Conservation (phyloP, 2,329 filamentous ascomycete species). For the Tolypocladium ovalisporum region DNA sequence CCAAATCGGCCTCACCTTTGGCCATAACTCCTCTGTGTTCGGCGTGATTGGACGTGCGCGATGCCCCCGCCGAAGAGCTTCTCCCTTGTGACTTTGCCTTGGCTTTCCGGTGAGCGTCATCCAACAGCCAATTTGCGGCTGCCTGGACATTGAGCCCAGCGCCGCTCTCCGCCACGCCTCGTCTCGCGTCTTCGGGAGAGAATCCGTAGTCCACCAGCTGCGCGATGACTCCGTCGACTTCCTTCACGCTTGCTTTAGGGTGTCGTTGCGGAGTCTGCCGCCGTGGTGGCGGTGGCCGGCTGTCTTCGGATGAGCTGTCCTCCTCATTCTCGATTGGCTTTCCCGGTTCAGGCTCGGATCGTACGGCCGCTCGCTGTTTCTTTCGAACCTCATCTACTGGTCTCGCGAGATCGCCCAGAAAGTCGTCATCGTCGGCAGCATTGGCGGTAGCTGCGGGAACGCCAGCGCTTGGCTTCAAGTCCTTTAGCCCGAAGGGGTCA, state of each 20-base stretch:
- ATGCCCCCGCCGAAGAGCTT: slow-evolving; percentile 21
- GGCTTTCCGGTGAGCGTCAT: slow-evolving; percentile 78
- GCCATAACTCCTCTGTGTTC: slow-evolving; percentile 38
- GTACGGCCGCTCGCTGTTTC: slow-evolving; percentile 28
- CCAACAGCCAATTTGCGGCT: slow-evolving; percentile 80
- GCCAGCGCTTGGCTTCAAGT: slow-evolving; percentile 37
- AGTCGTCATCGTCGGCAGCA: slow-evolving; percentile 48
- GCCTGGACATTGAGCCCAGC: slow-evolving; percentile 72
- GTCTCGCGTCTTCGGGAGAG: slow-evolving; percentile 67
- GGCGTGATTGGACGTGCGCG: neutral
- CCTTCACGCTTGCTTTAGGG: slow-evolving; percentile 18
- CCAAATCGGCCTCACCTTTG: slow-evolving; percentile 56
- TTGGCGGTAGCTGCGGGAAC: slow-evolving; percentile 13
- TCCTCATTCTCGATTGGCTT: slow-evolving; percentile 42
- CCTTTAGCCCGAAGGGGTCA: slow-evolving; percentile 74
- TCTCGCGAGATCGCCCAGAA: slow-evolving; percentile 52
- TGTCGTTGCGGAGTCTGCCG: slow-evolving; percentile 11
- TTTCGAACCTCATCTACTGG: slow-evolving; percentile 53
- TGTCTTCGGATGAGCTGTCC: slow-evolving; percentile 35
- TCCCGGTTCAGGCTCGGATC: slow-evolving; percentile 29
- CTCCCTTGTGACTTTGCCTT: slow-evolving; percentile 56
- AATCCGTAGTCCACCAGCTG: slow-evolving; percentile 96
- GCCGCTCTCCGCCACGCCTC: slow-evolving; percentile 70
- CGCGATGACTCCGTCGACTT: slow-evolving; percentile 67
- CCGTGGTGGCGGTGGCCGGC: slow-evolving; percentile 8